A percentile compares a stretch with the other conserved stretches of the same genome.
Evolutionary conservation across 2,329 filamentous ascomycete species (phyloP).

Genomic region (Ramularia collo-cygni): DNA sequence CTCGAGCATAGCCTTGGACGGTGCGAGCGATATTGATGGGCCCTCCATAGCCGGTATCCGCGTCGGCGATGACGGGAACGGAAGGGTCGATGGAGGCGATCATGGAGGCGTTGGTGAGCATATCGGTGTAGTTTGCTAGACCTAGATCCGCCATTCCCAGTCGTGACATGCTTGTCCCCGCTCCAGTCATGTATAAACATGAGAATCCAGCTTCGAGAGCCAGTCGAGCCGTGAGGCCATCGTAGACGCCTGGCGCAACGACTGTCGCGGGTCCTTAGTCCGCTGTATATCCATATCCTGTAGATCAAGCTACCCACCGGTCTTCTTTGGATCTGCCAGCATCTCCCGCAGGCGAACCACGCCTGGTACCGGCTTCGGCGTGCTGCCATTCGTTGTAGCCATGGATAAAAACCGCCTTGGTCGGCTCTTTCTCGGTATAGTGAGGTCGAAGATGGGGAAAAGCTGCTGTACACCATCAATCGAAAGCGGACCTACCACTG

Average conservation of each 20-base stretch:
- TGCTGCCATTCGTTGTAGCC: not conserved
- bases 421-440: no score
- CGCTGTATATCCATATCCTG: no score
- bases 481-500: slow-evolving; percentile 4
- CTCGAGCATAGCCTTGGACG: slow-evolving; percentile 28
- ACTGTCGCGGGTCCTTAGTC: slow-evolving; percentile 26
- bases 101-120: slow-evolving; percentile 58
- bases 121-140: slow-evolving; percentile 55
- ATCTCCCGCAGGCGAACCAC: slow-evolving; percentile 24
- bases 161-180: slow-evolving; percentile 54
- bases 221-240: slow-evolving; percentile 59
- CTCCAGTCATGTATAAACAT: slow-evolving; percentile 62
- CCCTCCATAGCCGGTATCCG: slow-evolving; percentile 53
- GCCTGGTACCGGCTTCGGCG: slow-evolving; percentile 9
- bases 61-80: slow-evolving; percentile 55
- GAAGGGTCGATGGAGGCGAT: slow-evolving; percentile 52
- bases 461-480: slow-evolving; percentile 4
- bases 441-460: no score
- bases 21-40: slow-evolving; percentile 26
- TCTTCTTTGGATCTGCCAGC: slow-evolving; percentile 25
- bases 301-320: no score
- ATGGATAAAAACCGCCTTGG: no score
- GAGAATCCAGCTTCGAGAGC: slow-evolving; percentile 58
- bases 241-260: slow-evolving; percentile 60
- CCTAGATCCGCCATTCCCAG: slow-evolving; percentile 59